Percentiles rank a stretch among this genome's conserved stretches.
Conservation (phyloP, 108 stramenopile species). For the Epithemia pelagica region DNA sequence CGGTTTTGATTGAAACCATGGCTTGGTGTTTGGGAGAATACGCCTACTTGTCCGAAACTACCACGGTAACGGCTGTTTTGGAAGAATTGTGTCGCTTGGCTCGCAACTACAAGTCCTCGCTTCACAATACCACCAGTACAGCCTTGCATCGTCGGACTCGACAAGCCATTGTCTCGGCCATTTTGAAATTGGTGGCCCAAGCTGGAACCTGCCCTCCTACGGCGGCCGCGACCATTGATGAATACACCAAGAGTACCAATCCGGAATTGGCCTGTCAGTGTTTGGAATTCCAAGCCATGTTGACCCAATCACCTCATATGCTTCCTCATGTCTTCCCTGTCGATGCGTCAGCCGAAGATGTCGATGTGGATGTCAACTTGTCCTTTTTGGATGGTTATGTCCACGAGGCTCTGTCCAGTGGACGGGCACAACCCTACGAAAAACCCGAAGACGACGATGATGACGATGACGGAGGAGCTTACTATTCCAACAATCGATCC, state of each 20-base stretch:
- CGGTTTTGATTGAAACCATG: conserved; percentile 86
- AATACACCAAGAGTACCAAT: conserved; percentile 81
- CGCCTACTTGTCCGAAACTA: conserved; percentile 73
- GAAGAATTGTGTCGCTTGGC: conserved; percentile 58
- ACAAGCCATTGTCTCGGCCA: conserved; percentile 75
- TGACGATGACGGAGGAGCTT: conserved; percentile 57
- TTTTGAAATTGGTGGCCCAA: conserved; percentile 94
- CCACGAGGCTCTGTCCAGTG: conserved; percentile 71
- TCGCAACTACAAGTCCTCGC: conserved; percentile 21
- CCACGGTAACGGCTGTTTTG: conserved; percentile 64
- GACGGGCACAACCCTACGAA: conserved; percentile 73
- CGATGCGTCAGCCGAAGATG: conserved; percentile 90
- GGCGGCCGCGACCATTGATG: conserved; percentile 80
- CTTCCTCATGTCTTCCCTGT: conserved; percentile 90
- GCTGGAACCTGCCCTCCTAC: conserved; percentile 78
- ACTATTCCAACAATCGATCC: conserved; percentile 18
- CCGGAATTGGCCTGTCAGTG: conserved; percentile 89
- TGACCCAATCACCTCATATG: conserved; percentile 65
- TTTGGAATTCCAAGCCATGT: conserved; percentile 82
- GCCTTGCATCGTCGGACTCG: conserved; percentile 47
- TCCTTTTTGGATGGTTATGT: conserved; percentile 87
- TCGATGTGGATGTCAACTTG: conserved; percentile 84
- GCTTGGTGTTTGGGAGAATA: conserved; percentile 99
- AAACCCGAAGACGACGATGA: conserved; percentile 85
- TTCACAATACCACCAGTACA: conserved; percentile 31